Base-by-base conservation (phyloP, 257 asterid species). In the Fraxinus cuspidata region DNA sequence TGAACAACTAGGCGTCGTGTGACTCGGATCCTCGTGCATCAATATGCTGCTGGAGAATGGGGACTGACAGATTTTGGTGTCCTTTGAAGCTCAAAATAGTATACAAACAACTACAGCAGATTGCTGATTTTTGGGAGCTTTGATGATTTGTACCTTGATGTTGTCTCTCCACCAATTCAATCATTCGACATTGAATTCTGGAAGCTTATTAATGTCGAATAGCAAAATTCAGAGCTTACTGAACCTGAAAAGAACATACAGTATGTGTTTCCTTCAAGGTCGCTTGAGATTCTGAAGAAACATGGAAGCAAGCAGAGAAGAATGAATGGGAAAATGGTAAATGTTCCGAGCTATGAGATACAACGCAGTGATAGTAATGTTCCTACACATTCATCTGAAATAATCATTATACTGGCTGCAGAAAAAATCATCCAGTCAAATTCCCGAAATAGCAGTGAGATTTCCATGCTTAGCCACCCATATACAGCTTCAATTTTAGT, bases 231-330 rank as follows among this genome's bases (percentile, higher is more conserved):
- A 25, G 76, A 70, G 40, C 34, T 65, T 58, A 49, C 25, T 27
- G 81, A 75, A 73, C 53, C 69, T 8, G 81, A 70, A 65, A 77
- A 49, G 75, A 79, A 60, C 69, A 78, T 70, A 2, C 18, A 51
- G 11, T 6, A 66, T 18, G 67, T 13, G 27, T 72, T 83, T 74
- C 89, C 77, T 32, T 63, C 83, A 34, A 58, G 79, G 53, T 79
- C 91, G 10, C 83, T 91, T 28, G 72, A 90, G 71, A 81, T 89
- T 75, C 82, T 91, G 72, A 83, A 80, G 58, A 83, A 81, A 81
- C 87, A 85, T 74, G 79, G 76, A 76, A 81, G 74, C 81, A 84
- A 87, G 69, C 73, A 82, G 72, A 88, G 89, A 77, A 84, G 80
- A 35, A 71, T 88, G 6, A 70, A 77, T 2, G 80, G 84, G 3